Base-by-base conservation (phyloP, 441 rosid species). In the Geranium incanum region DNA sequence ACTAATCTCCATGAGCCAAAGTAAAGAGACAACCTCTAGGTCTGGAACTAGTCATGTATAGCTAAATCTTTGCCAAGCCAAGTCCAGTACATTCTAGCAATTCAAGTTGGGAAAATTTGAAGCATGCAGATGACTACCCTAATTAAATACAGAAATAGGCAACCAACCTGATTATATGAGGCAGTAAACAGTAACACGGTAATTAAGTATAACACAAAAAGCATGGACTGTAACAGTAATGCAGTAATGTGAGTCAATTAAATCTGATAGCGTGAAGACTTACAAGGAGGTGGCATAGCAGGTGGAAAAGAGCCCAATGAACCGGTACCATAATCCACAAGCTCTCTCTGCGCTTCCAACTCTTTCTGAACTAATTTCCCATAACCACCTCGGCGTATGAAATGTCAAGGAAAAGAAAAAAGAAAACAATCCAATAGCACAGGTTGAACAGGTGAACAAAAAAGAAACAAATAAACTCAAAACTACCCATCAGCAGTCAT, bases 311-410 rank as follows among this genome's bases (percentile, higher is more conserved):
- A 66, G 68, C 85, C 92, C 78, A 95, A 77, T 9, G 99, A 92
- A 36, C 99, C 96, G 78, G 97, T 69, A 38, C 97, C 99, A 72
- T 95, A 95, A 83, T 95, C 99, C 0, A 95, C 97, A 68, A 90
- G 96, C 85, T 95, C 87, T 68, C 97, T 87, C 73, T 95, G 97
- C 21, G 90, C 96, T 85, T 92, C 97, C 63, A 95, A 74, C 77
- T 95, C 99, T 73, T 71, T 83, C 76, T 92, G 97, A 70, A 95
- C 94, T 81, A 95, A 79, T 82, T 92, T 95, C 43, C 99, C 99
- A 84, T 95, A 95, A 69, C 99, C 99, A 78, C 97, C 43, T 39
- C 43, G 8, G 43, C 43, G 5, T 39, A 39, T 39, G 8, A 7
- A 39, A 39, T 39, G 84, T 90, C 81, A 95, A 88, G 86, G 88